phyloP scores from a whole-genome alignment of 2,329 filamentous ascomycete genomes.

The Colletotrichum salicis region DNA sequence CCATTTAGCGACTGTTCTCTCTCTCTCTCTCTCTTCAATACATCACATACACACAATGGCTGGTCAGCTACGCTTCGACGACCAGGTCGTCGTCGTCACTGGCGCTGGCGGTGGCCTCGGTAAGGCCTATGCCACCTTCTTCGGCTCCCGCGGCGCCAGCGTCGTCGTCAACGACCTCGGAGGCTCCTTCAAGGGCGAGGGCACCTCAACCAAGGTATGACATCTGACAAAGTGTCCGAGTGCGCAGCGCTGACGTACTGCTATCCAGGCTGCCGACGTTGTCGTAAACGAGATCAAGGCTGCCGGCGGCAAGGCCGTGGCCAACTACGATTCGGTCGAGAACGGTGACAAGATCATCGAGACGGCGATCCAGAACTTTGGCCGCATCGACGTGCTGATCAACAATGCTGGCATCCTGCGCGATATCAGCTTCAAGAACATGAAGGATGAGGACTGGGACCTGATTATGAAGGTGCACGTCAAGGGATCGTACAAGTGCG shows the following conservation, averaged over 20 bases:
- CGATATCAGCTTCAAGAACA: conserved; percentile 98
- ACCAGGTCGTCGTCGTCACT: conserved; percentile 85
- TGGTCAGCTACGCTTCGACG: conserved; percentile 80
- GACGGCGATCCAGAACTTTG: conserved; percentile 81
- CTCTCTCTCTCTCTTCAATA: neutral
- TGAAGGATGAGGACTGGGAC: conserved; percentile 97
- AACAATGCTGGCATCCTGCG: conserved; percentile 98
- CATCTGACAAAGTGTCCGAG: neutral
- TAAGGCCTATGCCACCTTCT: conserved; percentile 88
- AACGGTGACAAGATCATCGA: conserved; percentile 95
- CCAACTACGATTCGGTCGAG: conserved; percentile 97
- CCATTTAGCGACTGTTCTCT: conserved; percentile 11
- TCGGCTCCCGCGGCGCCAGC: conserved; percentile 89
- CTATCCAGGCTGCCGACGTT: conserved; percentile 77
- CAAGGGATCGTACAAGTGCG: conserved; percentile 93
- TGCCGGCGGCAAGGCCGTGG: conserved; percentile 92
- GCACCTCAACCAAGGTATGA: conserved; percentile 81
- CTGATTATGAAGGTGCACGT: conserved; percentile 93
- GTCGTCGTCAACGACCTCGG: conserved; percentile 98
- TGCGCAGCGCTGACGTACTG: conserved; percentile 37
- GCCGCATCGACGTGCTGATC: conserved; percentile 92
- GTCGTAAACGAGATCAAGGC: conserved; percentile 86
- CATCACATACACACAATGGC: conserved; percentile 65
- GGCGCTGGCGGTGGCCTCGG: conserved; percentile 83
- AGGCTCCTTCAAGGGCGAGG: conserved; percentile 92